Evolutionary conservation across 805 yeast species (phyloP).

Genomic region (Naumovozyma castellii): DNA sequence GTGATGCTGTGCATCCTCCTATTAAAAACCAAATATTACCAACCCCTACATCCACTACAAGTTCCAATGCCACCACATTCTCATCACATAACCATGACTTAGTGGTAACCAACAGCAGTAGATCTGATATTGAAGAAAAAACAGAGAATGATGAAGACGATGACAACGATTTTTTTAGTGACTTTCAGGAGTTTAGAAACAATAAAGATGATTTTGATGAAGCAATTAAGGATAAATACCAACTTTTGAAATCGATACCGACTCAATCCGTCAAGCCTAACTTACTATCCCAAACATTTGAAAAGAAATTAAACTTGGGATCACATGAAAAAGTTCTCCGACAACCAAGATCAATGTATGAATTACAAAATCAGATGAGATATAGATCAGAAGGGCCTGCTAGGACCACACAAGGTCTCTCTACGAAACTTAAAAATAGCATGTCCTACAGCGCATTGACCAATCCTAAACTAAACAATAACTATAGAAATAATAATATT

Average conservation of each 20-base stretch:
- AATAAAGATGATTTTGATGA: slow-evolving; percentile 21
- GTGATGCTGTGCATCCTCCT: slow-evolving; percentile 2
- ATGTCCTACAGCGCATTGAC: slow-evolving; percentile 22
- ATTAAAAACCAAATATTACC: slow-evolving; percentile 7
- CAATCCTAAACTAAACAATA: slow-evolving; percentile 9
- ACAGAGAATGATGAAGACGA: slow-evolving; percentile 12
- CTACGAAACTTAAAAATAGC: slow-evolving; percentile 16
- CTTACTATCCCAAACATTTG: neutral
- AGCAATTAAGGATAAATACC: slow-evolving; percentile 17
- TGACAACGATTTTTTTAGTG: slow-evolving; percentile 21
- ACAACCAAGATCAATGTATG: slow-evolving; percentile 29
- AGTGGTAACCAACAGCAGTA: neutral
- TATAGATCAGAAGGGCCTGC: neutral
- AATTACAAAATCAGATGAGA: slow-evolving; percentile 12
- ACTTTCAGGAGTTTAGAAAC: slow-evolving; percentile 23
- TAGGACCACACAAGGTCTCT: neutral
- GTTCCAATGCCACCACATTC: slow-evolving; percentile 26
- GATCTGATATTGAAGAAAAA: neutral
- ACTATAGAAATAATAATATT: slow-evolving; percentile 8
- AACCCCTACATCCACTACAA: slow-evolving; percentile 21
- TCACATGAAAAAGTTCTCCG: slow-evolving; percentile 6
- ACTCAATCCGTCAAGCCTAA: neutral
- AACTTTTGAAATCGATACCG: slow-evolving; percentile 1
- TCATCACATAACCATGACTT: slow-evolving; percentile 4
- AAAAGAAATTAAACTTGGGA: neutral